A percentile compares a stretch with the other conserved stretches of the same genome.
These are phyloP conservation scores for Cladosporium phlei DNA, from an alignment of 2,329 filamentous ascomycete genomes.

Conservation along the genomic window DNA sequence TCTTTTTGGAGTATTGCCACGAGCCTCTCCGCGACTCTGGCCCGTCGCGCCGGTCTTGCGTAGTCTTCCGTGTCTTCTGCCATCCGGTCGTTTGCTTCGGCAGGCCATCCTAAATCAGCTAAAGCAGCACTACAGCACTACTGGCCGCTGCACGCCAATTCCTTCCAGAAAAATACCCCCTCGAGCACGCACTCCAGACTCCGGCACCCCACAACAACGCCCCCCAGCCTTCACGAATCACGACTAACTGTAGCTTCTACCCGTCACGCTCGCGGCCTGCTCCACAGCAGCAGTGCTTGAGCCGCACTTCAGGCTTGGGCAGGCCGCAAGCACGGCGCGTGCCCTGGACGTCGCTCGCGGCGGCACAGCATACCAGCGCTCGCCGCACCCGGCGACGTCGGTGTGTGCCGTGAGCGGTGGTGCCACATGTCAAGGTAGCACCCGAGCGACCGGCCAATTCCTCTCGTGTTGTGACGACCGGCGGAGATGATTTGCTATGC, in stretches of 20 bases:
- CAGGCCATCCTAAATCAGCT: constrained; percentile 10
- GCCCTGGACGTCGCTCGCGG: constrained; percentile 5
- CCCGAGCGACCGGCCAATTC: constrained; percentile 6
- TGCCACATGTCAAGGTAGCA: constrained; percentile 11
- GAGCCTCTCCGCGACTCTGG: constrained; percentile 9
- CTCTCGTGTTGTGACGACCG: constrained; percentile 10
- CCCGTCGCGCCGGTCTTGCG: constrained; percentile 11
- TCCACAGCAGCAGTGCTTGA: constrained; percentile 10
- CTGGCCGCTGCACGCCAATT: constrained; percentile 2
- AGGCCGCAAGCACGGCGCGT: background rate
- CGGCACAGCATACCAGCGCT: no score
- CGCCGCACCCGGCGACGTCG: no score
- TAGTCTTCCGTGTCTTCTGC: no score
- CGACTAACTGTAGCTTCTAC: constrained; percentile 9
- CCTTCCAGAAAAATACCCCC: constrained; percentile 11
- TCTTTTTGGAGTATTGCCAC: background rate
- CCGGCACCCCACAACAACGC: background rate
- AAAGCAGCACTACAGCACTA: no score
- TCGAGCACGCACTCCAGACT: background rate
- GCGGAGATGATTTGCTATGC: constrained; percentile 7
- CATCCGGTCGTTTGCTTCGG: constrained; percentile 4
- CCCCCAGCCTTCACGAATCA: constrained; percentile 5
- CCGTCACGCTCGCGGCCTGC: background rate
- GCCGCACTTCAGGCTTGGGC: constrained; percentile 11
- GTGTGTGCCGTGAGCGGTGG: constrained; percentile 9